Evolutionary conservation across 805 yeast species (phyloP), one percentile per base, ranked within the genome.

Genomic region (Sugiyamaella chiloensis): DNA sequence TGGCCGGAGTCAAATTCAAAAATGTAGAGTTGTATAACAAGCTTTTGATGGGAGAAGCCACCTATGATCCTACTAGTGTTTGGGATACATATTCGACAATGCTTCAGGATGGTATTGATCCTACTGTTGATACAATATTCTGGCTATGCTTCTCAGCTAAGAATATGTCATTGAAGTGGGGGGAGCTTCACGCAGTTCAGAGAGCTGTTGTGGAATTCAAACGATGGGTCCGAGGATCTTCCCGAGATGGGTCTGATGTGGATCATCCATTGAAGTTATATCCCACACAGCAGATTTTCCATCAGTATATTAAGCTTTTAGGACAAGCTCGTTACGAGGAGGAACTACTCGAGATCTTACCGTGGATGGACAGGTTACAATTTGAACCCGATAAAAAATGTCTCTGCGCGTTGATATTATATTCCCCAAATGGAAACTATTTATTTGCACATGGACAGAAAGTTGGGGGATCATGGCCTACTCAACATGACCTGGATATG

Each of bases 201-300:
- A 68, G 80, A 21, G 81, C 85, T 0, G 69, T 80, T 2, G 72
- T 69, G 31, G 86, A 83, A 59, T 77, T 83, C 62, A 72, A 77
- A 48, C 52, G 52, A 23, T 61, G 64, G 55, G 68, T 71, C 1
- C 65, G 75, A 34, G 72, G 63, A n/a, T 55, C 67, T 0, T 51
- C 49, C 21, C 55, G 57, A 1, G 71, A 66, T 45, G 57, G 55
- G n/a, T 47, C 55, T 3, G 56, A 56, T 26, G 52, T 48, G 9
- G 51, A 56, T 4, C 60, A 65, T 42, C 30, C 63, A n/a, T 53
- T 63, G 37, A 56, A 65, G 19, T 42, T 78, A 0, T 64, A 62
- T 30, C 85, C 86, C 0, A 64, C 71, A 4, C 71, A 72, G 37
- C 60, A 61, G 19, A 61, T 82, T 24, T 74, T 87, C 73, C 68